Conservation (phyloP, 2,329 filamentous ascomycete species). For the Penicillium sp. region DNA sequence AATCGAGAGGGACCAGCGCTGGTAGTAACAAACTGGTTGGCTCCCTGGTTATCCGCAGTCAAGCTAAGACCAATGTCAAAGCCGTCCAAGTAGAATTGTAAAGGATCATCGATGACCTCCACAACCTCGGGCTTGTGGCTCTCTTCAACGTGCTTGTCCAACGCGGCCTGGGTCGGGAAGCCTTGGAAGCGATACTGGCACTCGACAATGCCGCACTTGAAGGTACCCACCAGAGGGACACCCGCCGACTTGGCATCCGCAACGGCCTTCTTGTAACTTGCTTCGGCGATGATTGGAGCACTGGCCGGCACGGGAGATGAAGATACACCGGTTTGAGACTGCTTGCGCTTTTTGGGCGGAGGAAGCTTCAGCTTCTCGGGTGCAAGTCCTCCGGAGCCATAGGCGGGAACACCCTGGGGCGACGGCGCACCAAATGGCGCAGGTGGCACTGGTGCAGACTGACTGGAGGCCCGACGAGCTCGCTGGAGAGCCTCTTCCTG, state of each 20-base stretch:
- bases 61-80: slow-evolving; percentile 59
- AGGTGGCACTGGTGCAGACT: slow-evolving; percentile 52
- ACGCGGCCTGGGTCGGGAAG: slow-evolving; percentile 60
- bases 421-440: slow-evolving; percentile 61
- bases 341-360: slow-evolving; percentile 62
- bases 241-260: slow-evolving; percentile 49
- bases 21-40: slow-evolving; percentile 27
- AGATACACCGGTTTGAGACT: slow-evolving; percentile 50
- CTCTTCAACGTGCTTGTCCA: slow-evolving; percentile 62
- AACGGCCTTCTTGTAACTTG: slow-evolving; percentile 45
- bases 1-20: slow-evolving; percentile 19
- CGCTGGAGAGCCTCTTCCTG: slow-evolving; percentile 53
- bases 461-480: slow-evolving; percentile 47
- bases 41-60: slow-evolving; percentile 29
- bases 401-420: slow-evolving; percentile 64
- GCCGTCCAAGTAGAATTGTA: slow-evolving; percentile 62
- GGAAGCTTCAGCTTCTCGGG: slow-evolving; percentile 65
- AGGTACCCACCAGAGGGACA: slow-evolving; percentile 52
- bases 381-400: slow-evolving; percentile 59
- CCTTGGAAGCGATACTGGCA: slow-evolving; percentile 62
- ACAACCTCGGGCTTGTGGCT: slow-evolving; percentile 57
- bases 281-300: slow-evolving; percentile 33
- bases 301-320: slow-evolving; percentile 36
- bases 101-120: slow-evolving; percentile 56
- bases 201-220: slow-evolving; percentile 59